Evolutionary conservation across 495 filamentous ascomycete species (phyloP).

Genomic region (Aspergillus hancockii): DNA sequence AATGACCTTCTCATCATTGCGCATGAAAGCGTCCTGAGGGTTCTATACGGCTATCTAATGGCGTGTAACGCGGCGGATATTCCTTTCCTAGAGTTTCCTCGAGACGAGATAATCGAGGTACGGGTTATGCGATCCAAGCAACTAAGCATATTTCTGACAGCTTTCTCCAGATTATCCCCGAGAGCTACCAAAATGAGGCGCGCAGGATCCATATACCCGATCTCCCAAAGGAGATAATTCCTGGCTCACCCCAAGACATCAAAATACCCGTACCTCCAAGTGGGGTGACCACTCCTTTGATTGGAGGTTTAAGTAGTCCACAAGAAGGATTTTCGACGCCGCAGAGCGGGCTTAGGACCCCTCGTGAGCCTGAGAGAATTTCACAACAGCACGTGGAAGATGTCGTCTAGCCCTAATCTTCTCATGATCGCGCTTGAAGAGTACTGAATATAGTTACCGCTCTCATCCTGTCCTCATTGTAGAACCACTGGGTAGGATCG

Average conservation of each 20-base stretch:
- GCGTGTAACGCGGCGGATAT: slow-evolving; percentile 97
- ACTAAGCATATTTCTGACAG: slow-evolving; percentile 17
- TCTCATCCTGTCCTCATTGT: not conserved
- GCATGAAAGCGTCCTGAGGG: slow-evolving; percentile 93
- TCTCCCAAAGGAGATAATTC: slow-evolving; percentile 61
- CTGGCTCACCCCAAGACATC: slow-evolving; percentile 79
- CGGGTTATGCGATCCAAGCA: slow-evolving; percentile 18
- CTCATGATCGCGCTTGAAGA: slow-evolving; percentile 4
- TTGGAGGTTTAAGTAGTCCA: slow-evolving; percentile 48
- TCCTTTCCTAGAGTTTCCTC: slow-evolving; percentile 88
- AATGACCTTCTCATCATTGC: slow-evolving; percentile 97
- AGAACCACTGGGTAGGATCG: slow-evolving; percentile 2
- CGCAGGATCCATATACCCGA: slow-evolving; percentile 79
- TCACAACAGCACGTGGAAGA: slow-evolving; percentile 52
- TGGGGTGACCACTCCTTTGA: slow-evolving; percentile 52
- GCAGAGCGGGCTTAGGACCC: slow-evolving; percentile 43
- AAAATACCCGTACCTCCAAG: slow-evolving; percentile 74
- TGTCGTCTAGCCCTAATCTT: slow-evolving; percentile 36
- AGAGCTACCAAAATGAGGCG: slow-evolving; percentile 93
- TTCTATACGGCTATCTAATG: slow-evolving; percentile 98
- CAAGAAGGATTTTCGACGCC: slow-evolving; percentile 44
- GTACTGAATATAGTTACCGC: slow-evolving; percentile 7
- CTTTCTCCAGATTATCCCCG: slow-evolving; percentile 76
- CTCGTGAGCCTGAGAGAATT: slow-evolving; percentile 49
- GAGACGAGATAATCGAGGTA: slow-evolving; percentile 95